These are phyloP conservation scores for Arachnomyces sp. DNA, from an alignment of 2,329 filamentous ascomycete species.

Conservation along the genomic window DNA sequence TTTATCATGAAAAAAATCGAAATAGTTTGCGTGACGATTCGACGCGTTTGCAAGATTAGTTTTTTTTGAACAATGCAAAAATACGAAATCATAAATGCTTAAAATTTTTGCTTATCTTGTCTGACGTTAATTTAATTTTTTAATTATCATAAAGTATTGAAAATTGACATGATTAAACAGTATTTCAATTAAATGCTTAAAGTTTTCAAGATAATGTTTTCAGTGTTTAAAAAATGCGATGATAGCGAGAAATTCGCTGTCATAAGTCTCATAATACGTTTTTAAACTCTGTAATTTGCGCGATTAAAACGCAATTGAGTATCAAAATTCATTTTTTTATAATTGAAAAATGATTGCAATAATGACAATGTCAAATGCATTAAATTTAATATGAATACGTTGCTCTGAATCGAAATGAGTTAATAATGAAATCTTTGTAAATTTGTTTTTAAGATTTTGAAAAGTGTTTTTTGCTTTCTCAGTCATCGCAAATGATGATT, in stretches of 20 bases:
- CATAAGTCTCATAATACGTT: slow-evolving; percentile 22
- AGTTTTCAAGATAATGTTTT: slow-evolving; percentile 11
- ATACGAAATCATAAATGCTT: no score
- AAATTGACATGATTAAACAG: no score
- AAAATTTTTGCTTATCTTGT: no score
- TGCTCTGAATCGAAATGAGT: slow-evolving; percentile 13
- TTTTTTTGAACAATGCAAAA: slow-evolving; percentile 2
- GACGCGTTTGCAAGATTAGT: slow-evolving; percentile 1
- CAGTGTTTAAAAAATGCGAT: slow-evolving; percentile 19
- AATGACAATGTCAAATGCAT: slow-evolving; percentile 15
- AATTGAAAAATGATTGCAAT: slow-evolving; percentile 14
- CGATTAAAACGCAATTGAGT: slow-evolving; percentile 10
- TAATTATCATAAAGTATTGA: no score
- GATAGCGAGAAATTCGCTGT: slow-evolving; percentile 25
- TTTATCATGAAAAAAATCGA: background rate
- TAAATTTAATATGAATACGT: slow-evolving; percentile 14
- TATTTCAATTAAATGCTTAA: no score
- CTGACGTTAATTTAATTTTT: no score
- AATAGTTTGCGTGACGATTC: background rate
- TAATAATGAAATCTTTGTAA: slow-evolving; percentile 13
- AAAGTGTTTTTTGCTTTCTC: slow-evolving; percentile 10
- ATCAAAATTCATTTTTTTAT: slow-evolving; percentile 11
- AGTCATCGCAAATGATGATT: slow-evolving; percentile 3
- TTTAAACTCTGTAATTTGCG: no score
- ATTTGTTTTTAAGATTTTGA: slow-evolving; percentile 10